These are phyloP conservation scores for Cordyceps farinosa DNA, from an alignment of 2,329 filamentous ascomycete genomes.

Conservation along the genomic window DNA sequence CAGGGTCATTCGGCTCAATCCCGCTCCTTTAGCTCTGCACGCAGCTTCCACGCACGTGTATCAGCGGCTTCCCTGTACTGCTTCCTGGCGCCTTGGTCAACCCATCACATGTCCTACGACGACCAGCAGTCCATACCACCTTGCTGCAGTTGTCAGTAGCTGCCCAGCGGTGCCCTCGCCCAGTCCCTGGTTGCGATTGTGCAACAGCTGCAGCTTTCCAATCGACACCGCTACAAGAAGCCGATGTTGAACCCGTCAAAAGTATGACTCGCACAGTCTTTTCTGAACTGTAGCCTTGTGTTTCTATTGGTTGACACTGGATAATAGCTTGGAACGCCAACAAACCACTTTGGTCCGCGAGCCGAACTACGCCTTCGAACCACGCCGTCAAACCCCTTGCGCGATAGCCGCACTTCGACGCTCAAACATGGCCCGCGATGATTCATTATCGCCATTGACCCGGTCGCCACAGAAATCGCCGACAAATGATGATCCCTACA, in stretches of 20 bases:
- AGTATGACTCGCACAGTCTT: not conserved
- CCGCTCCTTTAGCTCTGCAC: not conserved
- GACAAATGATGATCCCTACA: slow-evolving; percentile 22
- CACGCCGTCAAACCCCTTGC: not conserved
- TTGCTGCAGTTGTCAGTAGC: not conserved
- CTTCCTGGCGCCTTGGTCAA: not conserved
- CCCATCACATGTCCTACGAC: slow-evolving; percentile 7
- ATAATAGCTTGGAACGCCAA: not conserved
- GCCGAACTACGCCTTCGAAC: not conserved
- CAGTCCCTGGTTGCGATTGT: not conserved
- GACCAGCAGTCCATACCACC: not conserved
- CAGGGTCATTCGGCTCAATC: slow-evolving; percentile 7
- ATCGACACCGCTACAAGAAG: not conserved
- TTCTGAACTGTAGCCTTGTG: not conserved
- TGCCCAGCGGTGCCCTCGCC: not conserved
- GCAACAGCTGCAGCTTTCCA: not conserved
- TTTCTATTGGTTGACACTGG: not conserved
- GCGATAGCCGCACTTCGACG: slow-evolving; percentile 1
- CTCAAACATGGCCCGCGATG: slow-evolving; percentile 21
- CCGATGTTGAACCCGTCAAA: not conserved
- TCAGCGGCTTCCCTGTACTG: slow-evolving; percentile 2
- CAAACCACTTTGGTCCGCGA: not conserved
- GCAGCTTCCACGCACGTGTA: slow-evolving; percentile 4
- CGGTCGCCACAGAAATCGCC: slow-evolving; percentile 20
- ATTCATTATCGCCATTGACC: slow-evolving; percentile 27